Evolutionary conservation across 345 rosid genomes (phyloP).

Genomic region (Corchorus olitorius): DNA sequence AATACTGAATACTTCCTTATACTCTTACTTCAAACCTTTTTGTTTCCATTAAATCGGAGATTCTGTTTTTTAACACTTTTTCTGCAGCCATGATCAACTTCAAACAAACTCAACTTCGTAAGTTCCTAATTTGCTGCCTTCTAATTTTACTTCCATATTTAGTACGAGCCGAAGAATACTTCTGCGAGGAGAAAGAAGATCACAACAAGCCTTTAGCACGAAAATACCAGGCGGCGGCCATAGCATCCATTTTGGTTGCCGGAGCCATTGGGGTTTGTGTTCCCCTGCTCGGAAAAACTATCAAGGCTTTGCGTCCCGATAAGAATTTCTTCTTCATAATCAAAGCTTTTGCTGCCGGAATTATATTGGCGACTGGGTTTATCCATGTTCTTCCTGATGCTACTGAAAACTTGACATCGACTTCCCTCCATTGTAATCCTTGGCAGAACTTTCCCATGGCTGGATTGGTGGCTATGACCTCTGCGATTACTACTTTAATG

Average conservation of each 20-base stretch:
- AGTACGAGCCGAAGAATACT: slow-evolving; percentile 30
- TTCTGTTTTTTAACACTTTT: too few relatives aligned
- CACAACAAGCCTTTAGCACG: slow-evolving; percentile 21
- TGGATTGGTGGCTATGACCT: slow-evolving; percentile 51
- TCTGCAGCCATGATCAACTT: not conserved
- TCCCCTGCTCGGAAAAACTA: slow-evolving; percentile 43
- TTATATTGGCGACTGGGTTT: slow-evolving; percentile 54
- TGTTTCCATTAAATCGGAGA: too few relatives aligned
- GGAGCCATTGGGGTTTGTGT: slow-evolving; percentile 51
- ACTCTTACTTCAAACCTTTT: too few relatives aligned
- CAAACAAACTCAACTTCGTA: not conserved
- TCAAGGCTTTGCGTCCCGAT: slow-evolving; percentile 45
- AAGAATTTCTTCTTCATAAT: slow-evolving; percentile 44
- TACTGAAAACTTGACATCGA: slow-evolving; percentile 43
- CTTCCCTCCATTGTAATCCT: slow-evolving; percentile 43
- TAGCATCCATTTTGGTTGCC: slow-evolving; percentile 49
- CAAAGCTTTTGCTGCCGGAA: slow-evolving; percentile 61
- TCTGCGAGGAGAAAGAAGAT: slow-evolving; percentile 19
- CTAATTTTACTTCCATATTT: not conserved
- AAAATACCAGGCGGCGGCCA: slow-evolving; percentile 43
- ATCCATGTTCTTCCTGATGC: slow-evolving; percentile 60
- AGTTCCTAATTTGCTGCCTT: not conserved
- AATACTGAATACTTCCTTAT: too few relatives aligned
- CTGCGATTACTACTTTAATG: slow-evolving; percentile 49
- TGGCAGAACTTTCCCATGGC: slow-evolving; percentile 56